phyloP scores from a whole-genome alignment of 2,329 filamentous ascomycete genomes.

The Aspergillus sp. region DNA sequence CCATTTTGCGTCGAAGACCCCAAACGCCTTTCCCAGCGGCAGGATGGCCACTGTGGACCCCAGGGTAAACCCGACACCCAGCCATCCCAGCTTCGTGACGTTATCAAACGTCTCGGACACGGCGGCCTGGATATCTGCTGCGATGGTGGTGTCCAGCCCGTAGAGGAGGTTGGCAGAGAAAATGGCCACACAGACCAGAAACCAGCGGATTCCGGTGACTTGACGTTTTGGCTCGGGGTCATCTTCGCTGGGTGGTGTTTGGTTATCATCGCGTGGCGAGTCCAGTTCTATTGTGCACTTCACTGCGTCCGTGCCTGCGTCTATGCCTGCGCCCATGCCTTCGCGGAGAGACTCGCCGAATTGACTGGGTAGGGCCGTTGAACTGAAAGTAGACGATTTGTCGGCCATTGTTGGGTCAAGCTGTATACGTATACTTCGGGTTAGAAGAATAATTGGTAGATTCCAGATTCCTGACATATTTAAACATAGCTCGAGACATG shows the following conservation, averaged over 20 bases:
- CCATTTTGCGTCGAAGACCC: slow-evolving; percentile 37
- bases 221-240: not conserved
- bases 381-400: too few relatives aligned
- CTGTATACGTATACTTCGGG: too few relatives aligned
- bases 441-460: too few relatives aligned
- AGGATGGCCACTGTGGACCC: slow-evolving; percentile 34
- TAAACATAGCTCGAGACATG: too few relatives aligned
- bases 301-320: too few relatives aligned
- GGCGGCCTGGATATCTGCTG: slow-evolving; percentile 39
- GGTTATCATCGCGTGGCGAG: too few relatives aligned
- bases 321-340: too few relatives aligned
- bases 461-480: too few relatives aligned
- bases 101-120: slow-evolving; percentile 32
- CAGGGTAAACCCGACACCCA: slow-evolving; percentile 35
- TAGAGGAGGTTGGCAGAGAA: slow-evolving; percentile 31
- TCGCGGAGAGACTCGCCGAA: too few relatives aligned
- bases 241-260: not conserved
- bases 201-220: slow-evolving; percentile 7
- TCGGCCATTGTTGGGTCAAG: too few relatives aligned
- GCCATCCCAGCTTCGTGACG: slow-evolving; percentile 36
- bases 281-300: too few relatives aligned
- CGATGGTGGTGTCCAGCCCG: slow-evolving; percentile 39
- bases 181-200: slow-evolving; percentile 14
- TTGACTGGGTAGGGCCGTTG: too few relatives aligned
- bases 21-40: slow-evolving; percentile 27